phyloP scores from a whole-genome alignment of 2,329 filamentous ascomycete genomes.

The Fusarium sororula region DNA sequence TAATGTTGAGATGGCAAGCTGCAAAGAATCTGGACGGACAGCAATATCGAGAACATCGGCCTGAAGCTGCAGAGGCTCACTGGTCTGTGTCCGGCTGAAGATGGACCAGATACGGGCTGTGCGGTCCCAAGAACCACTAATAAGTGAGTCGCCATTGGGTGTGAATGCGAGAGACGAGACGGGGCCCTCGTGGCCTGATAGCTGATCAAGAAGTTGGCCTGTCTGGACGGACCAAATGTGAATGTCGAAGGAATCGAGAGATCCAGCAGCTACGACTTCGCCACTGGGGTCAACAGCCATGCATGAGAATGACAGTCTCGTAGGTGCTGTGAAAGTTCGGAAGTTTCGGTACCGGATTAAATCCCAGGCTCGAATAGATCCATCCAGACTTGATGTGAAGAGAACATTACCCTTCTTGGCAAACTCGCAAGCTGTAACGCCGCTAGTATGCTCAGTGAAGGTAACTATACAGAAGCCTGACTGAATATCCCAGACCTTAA shows the following conservation, averaged over 20 bases:
- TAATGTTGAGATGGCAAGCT: slow-evolving; percentile 89
- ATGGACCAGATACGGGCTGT: slow-evolving; percentile 97
- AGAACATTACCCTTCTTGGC: slow-evolving; percentile 94
- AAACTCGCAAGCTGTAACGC: slow-evolving; percentile 94
- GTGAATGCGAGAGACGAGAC: slow-evolving; percentile 90
- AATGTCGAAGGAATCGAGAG: slow-evolving; percentile 94
- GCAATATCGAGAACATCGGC: slow-evolving; percentile 89
- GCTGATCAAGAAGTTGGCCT: slow-evolving; percentile 88
- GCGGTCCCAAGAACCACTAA: slow-evolving; percentile 96
- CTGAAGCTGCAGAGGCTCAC: slow-evolving; percentile 90
- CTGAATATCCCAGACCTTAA: slow-evolving; percentile 97
- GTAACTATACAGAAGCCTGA: slow-evolving; percentile 98
- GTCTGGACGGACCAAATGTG: slow-evolving; percentile 99
- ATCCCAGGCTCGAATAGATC: slow-evolving; percentile 95
- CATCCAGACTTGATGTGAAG: slow-evolving; percentile 94
- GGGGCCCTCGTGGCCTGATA: slow-evolving; percentile 93
- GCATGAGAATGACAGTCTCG: slow-evolving; percentile 89
- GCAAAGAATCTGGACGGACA: slow-evolving; percentile 88
- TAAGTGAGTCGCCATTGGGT: slow-evolving; percentile 81
- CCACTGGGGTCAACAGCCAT: slow-evolving; percentile 97
- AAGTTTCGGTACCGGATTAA: slow-evolving; percentile 96
- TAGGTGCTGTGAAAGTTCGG: slow-evolving; percentile 94
- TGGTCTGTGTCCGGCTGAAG: slow-evolving; percentile 92
- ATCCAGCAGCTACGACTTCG: slow-evolving; percentile 94
- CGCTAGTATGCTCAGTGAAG: slow-evolving; percentile 95